Percentiles rank a stretch among this genome's conserved stretches.
phyloP scores from a whole-genome alignment of 1,139 yeast genomes.

The Yamadazyma sp. region DNA sequence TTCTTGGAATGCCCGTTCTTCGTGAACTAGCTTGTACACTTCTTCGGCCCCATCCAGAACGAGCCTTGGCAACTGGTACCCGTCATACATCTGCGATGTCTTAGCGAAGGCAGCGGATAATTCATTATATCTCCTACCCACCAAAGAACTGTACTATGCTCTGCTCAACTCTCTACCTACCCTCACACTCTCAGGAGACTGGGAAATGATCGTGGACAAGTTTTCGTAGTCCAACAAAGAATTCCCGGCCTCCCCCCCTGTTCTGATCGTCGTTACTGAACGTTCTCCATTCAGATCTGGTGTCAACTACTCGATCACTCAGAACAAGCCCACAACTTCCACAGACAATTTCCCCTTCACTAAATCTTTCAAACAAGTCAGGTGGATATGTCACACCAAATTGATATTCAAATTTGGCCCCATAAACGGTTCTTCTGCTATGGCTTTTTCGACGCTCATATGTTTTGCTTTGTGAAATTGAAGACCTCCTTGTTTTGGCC shows the following conservation, averaged over 20 bases:
- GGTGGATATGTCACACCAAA: slow-evolving; percentile 93
- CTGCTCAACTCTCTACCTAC: slow-evolving; percentile 85
- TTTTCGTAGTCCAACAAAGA: slow-evolving; percentile 91
- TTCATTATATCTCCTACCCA: slow-evolving; percentile 85
- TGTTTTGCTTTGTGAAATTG: not conserved
- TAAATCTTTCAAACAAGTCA: slow-evolving; percentile 88
- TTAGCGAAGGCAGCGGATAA: slow-evolving; percentile 87
- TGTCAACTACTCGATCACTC: slow-evolving; percentile 90
- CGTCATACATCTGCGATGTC: slow-evolving; percentile 96
- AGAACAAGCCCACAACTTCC: slow-evolving; percentile 94
- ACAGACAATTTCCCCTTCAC: slow-evolving; percentile 97
- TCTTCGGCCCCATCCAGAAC: slow-evolving; percentile 98
- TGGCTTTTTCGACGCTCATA: slow-evolving; percentile 16
- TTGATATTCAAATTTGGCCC: slow-evolving; percentile 86
- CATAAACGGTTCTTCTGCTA: slow-evolving; percentile 31
- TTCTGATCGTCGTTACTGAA: slow-evolving; percentile 96
- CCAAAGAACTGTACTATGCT: slow-evolving; percentile 82
- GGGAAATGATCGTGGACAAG: slow-evolving; percentile 88
- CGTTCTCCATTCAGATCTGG: slow-evolving; percentile 98
- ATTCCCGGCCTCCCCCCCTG: slow-evolving; percentile 98
- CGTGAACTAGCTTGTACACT: slow-evolving; percentile 88
- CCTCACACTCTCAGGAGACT: slow-evolving; percentile 73
- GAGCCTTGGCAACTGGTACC: slow-evolving; percentile 88
- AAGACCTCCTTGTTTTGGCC: not conserved
- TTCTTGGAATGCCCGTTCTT: slow-evolving; percentile 83